phyloP scores from a whole-genome alignment of 192 early-diverging fungal genomes.

The Coemansia sp. region DNA sequence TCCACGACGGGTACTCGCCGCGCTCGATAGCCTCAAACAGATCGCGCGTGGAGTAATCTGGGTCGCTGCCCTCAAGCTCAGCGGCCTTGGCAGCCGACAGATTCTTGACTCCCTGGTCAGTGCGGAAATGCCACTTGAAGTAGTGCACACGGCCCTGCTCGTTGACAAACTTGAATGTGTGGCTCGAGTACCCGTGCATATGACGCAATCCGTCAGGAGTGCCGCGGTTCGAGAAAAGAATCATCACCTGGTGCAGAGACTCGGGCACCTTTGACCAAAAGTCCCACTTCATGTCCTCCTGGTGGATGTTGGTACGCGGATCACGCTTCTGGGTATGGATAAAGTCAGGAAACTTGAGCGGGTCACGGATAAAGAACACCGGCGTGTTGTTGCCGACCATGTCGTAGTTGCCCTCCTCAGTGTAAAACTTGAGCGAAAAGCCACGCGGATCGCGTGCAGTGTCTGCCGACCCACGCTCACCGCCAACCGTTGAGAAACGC shows the following conservation, averaged over 20 bases:
- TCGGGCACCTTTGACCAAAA: conserved; percentile 63
- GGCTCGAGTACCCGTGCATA: conserved; percentile 69
- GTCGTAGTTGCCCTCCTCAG: conserved; percentile 76
- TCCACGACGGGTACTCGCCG: conserved; percentile 66
- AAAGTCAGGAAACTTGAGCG: conserved; percentile 44
- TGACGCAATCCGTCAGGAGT: conserved; percentile 66
- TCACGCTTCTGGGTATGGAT: conserved; percentile 65
- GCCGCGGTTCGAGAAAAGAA: conserved; percentile 71
- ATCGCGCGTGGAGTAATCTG: conserved; percentile 5
- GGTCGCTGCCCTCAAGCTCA: background rate
- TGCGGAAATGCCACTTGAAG: conserved; percentile 83
- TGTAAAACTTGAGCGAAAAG: conserved; percentile 73
- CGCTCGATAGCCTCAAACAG: conserved; percentile 28
- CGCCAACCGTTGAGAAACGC: conserved; percentile 66
- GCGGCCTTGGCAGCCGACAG: conserved; percentile 1
- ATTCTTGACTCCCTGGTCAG: conserved; percentile 46
- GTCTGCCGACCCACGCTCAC: conserved; percentile 61
- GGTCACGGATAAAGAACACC: conserved; percentile 72
- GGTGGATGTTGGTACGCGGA: conserved; percentile 55
- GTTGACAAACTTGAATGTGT: conserved; percentile 68
- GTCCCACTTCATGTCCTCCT: conserved; percentile 61
- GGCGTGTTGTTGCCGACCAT: conserved; percentile 83
- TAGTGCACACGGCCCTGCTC: conserved; percentile 59
- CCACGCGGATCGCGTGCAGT: conserved; percentile 70
- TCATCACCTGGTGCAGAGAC: conserved; percentile 63